A percentile compares a stretch with the other conserved stretches of the same genome.
Evolutionary conservation across 2,329 filamentous ascomycete genomes (phyloP).

Genomic region (Akanthomyces muscarius): DNA sequence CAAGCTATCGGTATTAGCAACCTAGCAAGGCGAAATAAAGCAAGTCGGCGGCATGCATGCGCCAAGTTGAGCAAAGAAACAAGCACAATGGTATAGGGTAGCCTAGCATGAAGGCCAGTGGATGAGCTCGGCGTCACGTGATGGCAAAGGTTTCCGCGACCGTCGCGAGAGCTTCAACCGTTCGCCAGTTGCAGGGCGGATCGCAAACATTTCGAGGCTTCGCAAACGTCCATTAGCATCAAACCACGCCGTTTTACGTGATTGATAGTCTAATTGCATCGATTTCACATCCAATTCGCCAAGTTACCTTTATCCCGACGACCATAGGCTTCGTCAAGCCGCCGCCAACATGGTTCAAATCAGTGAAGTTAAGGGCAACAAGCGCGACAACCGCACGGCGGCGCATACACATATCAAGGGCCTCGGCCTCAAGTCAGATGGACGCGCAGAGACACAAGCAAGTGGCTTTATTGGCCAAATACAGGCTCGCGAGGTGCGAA

Average conservation of each 20-base stretch:
- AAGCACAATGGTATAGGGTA: not conserved
- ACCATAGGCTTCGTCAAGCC: slow-evolving; percentile 11
- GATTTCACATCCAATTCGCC: slow-evolving; percentile 5
- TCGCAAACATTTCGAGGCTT: slow-evolving; percentile 34
- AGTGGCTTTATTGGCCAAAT: slow-evolving; percentile 88
- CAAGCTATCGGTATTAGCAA: too few relatives aligned
- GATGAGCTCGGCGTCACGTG: slow-evolving; percentile 26
- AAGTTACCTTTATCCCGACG: not conserved
- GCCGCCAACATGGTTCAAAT: slow-evolving; percentile 70
- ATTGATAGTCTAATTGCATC: not conserved
- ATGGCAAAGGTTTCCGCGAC: slow-evolving; percentile 23
- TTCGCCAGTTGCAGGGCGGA: slow-evolving; percentile 24
- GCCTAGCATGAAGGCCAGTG: not conserved
- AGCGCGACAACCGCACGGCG: slow-evolving; percentile 92
- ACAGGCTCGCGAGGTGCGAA: slow-evolving; percentile 75
- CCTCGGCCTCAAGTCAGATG: slow-evolving; percentile 80
- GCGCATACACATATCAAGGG: slow-evolving; percentile 98
- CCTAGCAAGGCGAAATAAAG: not conserved
- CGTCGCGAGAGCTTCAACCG: slow-evolving; percentile 24
- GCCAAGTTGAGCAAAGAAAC: not conserved
- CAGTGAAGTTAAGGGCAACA: slow-evolving; percentile 90
- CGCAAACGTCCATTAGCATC: slow-evolving; percentile 12
- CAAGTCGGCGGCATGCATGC: not conserved
- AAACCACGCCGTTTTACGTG: not conserved
- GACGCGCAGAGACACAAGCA: slow-evolving; percentile 72